A percentile compares a stretch with the other conserved stretches of the same genome.
These are phyloP conservation scores for Beauveria sp. DNA, from an alignment of 2,329 filamentous ascomycete genomes.

Conservation along the genomic window DNA sequence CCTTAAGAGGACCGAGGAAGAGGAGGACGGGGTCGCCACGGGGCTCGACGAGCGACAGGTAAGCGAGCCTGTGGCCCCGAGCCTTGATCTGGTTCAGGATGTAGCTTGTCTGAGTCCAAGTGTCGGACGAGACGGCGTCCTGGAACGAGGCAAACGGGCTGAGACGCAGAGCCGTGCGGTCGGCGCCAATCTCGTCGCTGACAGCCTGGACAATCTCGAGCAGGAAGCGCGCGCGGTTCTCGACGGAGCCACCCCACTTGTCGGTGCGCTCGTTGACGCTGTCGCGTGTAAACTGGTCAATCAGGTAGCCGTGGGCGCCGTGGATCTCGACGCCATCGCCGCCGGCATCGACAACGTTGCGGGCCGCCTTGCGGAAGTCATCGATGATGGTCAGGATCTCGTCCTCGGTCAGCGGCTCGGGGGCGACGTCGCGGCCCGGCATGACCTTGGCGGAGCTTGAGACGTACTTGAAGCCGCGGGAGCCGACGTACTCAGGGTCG, in stretches of 20 bases:
- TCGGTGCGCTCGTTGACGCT: conserved; percentile 43
- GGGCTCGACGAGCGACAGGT: conserved; percentile 23
- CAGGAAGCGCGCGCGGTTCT: conserved; percentile 42
- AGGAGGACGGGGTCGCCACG: conserved; percentile 18
- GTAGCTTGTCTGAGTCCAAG: conserved; percentile 18
- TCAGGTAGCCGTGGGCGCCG: conserved; percentile 48
- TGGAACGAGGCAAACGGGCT: conserved; percentile 23
- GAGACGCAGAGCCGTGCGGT: conserved; percentile 43
- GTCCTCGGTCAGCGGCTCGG: conserved; percentile 54
- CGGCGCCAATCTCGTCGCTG: conserved; percentile 33
- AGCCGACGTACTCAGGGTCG: conserved; percentile 13
- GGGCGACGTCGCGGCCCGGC: conserved; percentile 42
- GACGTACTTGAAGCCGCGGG: conserved; percentile 19
- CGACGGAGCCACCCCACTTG: conserved; percentile 41
- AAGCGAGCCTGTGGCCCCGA: conserved; percentile 21
- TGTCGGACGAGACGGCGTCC: conserved; percentile 17
- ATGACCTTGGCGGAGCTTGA: conserved; percentile 22
- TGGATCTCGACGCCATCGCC: conserved; percentile 61
- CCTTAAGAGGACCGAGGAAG: neutral
- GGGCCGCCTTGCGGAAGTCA: conserved; percentile 47
- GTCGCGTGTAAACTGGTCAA: conserved; percentile 50
- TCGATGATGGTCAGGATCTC: conserved; percentile 57
- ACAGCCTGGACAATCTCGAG: conserved; percentile 36
- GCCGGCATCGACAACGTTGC: conserved; percentile 52
- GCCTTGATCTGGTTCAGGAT: conserved; percentile 21